Base-by-base conservation (phyloP, 2,329 filamentous ascomycete genomes). In the Nannizzia gypsea region DNA sequence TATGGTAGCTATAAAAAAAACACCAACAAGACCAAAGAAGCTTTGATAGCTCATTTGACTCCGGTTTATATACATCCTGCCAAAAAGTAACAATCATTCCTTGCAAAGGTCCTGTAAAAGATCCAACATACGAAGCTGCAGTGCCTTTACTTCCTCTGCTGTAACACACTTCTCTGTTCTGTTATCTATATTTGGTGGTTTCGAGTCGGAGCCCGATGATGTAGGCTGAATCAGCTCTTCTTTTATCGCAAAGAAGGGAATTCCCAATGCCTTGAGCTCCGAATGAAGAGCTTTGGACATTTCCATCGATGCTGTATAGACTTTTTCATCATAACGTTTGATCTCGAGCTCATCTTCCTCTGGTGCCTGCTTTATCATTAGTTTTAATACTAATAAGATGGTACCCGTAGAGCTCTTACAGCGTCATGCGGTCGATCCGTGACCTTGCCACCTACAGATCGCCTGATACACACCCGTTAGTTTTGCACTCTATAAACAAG, bases 181-280 rank as follows among this genome's bases (percentile, higher is more conserved):
- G 61, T 62, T 28, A 20, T 17, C 17, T 54, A 11, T 15, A n/a
- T 20, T 15, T 34, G 46, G 31, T 6, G 34, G 34, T 54, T 31
- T 28, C 4, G 57, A 36, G 24, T n/a, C n/a, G 8, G 20, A 9
- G 20, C 38, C 42, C 20, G 36, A 38, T 2, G 36, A 6, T 28
- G 6, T 5, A 20, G 57, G 65, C 34, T 56, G 55, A 31, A 82
- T 70, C 36, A 80, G 65, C 9, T 75, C 72, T 44, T 71, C 65
- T 59, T 73, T 75, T 28, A 80, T 78, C 4, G 78, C 79, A 66
- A 84, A 86, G 67, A 86, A 85, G 0, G 83, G 83, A 38, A 86
- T 78, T 6, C 80, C 82, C 34, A 87, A 68, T 6, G 70, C 73
- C 60, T 81, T 80, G 54, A 88, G 69, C 63, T 83, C 81, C 1